A percentile compares a stretch with the other conserved stretches of the same genome.
Conservation (phyloP, 768 basidiomycete species). For the Lentinula lateritia region DNA sequence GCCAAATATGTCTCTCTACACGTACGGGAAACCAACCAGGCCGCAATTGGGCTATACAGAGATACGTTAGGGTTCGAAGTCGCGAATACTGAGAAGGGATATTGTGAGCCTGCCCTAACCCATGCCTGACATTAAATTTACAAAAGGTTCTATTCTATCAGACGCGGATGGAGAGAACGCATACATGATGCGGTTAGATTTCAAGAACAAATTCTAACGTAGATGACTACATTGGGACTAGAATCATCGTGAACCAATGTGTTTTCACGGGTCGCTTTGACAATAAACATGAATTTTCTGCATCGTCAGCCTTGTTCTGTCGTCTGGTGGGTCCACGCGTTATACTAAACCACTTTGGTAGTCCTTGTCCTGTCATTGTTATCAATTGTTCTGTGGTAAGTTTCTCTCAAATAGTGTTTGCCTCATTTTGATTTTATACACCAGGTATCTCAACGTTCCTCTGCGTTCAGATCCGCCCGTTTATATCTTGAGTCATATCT, state of each 20-base stretch:
- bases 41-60: conserved; percentile 82
- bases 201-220: conserved; percentile 20
- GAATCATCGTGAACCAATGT: too few relatives aligned
- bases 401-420: too few relatives aligned
- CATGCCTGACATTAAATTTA: too few relatives aligned
- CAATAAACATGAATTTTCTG: too few relatives aligned
- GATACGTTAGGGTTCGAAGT: conserved; percentile 90
- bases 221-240: neutral
- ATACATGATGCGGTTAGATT: conserved; percentile 69
- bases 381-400: too few relatives aligned
- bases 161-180: conserved; percentile 90
- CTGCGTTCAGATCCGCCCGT: too few relatives aligned
- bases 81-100: conserved; percentile 79
- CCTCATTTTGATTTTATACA: too few relatives aligned
- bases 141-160: conserved; percentile 19
- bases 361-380: too few relatives aligned
- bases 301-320: neutral
- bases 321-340: neutral
- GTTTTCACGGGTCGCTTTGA: too few relatives aligned
- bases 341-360: neutral
- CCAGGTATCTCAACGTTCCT: too few relatives aligned
- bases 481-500: too few relatives aligned
- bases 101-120: conserved; percentile 56
- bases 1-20: conserved; percentile 85
- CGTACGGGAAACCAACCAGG: conserved; percentile 92